phyloP scores from a whole-genome alignment of 1,284 basidiomycete species.

The Ustilago xerochloae region DNA sequence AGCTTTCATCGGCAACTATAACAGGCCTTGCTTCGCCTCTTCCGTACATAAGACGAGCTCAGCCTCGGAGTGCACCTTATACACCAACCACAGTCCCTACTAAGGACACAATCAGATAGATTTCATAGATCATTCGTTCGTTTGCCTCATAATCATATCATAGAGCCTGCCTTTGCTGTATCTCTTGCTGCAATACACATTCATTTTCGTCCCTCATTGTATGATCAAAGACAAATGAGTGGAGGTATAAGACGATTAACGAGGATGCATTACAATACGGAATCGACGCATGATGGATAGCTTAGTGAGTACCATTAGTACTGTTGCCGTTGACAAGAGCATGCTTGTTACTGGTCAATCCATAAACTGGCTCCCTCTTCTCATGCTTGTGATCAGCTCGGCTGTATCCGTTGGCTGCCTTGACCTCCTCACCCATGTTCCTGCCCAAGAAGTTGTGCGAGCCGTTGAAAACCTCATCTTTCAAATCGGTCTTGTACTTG shows the following conservation, averaged over 20 bases:
- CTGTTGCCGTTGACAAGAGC: constrained; percentile 15
- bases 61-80: too few relatives aligned
- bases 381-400: constrained; percentile 20
- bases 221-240: background rate
- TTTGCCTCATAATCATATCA: too few relatives aligned
- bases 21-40: constrained; percentile 14
- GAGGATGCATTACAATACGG: too few relatives aligned
- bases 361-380: constrained; percentile 23
- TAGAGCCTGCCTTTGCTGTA: too few relatives aligned
- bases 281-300: too few relatives aligned
- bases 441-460: constrained; percentile 51
- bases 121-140: too few relatives aligned
- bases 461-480: constrained; percentile 42
- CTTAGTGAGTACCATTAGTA: constrained; percentile 7
- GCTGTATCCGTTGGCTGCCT: constrained; percentile 1
- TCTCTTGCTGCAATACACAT: background rate
- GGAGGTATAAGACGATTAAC: too few relatives aligned
- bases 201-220: background rate
- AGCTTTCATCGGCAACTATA: background rate
- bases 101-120: too few relatives aligned
- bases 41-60: constrained; percentile 33
- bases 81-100: constrained; percentile 1
- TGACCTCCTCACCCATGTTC: constrained; percentile 19
- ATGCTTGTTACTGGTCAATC: constrained; percentile 17
- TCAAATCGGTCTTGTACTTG: constrained; percentile 48